phyloP scores from a whole-genome alignment of 139 green algal species.

The Microglena sp. region DNA sequence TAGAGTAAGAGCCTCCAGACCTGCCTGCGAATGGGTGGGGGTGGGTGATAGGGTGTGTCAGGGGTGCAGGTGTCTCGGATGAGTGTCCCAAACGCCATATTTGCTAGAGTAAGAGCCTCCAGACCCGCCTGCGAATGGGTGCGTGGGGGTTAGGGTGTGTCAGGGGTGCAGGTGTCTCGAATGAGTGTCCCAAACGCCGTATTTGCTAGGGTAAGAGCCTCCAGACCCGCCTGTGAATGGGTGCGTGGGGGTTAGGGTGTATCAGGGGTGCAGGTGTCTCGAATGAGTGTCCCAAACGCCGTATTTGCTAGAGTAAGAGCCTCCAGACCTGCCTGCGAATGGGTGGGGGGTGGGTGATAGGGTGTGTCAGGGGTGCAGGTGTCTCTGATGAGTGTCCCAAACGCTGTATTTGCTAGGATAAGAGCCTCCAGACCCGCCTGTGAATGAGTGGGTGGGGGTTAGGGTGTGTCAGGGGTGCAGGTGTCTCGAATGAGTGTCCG shows the following conservation, averaged over 20 bases:
- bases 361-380: too few relatives aligned
- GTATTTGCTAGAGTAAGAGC: not conserved
- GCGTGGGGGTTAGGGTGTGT: too few relatives aligned
- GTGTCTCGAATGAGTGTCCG: not conserved
- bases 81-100: not conserved
- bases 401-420: not conserved
- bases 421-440: not conserved
- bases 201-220: not conserved
- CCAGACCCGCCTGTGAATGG: not conserved
- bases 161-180: too few relatives aligned
- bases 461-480: too few relatives aligned
- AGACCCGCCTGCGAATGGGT: not conserved
- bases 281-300: not conserved
- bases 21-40: constrained; percentile 1
- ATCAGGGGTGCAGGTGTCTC: not conserved
- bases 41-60: not conserved
- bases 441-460: too few relatives aligned
- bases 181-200: not conserved
- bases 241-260: too few relatives aligned
- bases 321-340: not conserved
- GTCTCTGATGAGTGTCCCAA: too few relatives aligned
- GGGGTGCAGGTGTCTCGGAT: too few relatives aligned
- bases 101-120: not conserved
- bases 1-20: constrained; percentile 20
- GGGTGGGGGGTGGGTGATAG: too few relatives aligned